Evolutionary conservation across 2,329 filamentous ascomycete genomes (phyloP), one percentile per base, ranked within the genome.

Genomic region (Zasmidium citrigriseum): DNA sequence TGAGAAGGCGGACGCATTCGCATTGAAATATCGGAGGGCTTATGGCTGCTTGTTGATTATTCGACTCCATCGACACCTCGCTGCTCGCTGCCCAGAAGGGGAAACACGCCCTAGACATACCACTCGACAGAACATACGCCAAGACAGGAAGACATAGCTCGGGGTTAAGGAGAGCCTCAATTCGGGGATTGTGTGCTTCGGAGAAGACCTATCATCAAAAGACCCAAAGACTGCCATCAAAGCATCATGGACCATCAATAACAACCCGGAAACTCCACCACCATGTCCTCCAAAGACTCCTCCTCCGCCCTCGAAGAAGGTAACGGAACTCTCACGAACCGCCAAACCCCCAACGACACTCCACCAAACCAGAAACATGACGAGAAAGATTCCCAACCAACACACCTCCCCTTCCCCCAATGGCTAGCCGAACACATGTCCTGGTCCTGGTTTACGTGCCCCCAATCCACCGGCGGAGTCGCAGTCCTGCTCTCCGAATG

Each of bases 401-500:
- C 59, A 46, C 55, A 56, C 34, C 57, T 59, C 2, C 57, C 63
- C 46, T 59, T 65, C 46, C 21, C 29, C 21, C 34, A 56, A 52
- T 66, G 64, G 64, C 50, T 64, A 11, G 49, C 4, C 21, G 34
- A 55, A 29, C 53, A 53, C 41, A 59, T 66, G 50, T 54, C 54
- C 56, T 66, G 62, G 60, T 63, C 60, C 34, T 91, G 88, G 88
- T 93, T 87, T 73, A 89, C 88, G 1, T 77, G 86, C 27, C 87
- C 87, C 1, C 91, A 91, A 89, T 89, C 86, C 49, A 90, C 88
- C 0, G 89, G 89, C 29, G 88, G 88, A 0, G 73, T 92, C 1
- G 83, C 88, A 0, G 73, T 88, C 2, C 79, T 91, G 16, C 79
- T 92, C 46, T 80, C 81, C 2, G 84, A 86, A 52, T 78, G 79